Conservation (phyloP, 208 protist species). For the Acanthamoeba sp. region DNA sequence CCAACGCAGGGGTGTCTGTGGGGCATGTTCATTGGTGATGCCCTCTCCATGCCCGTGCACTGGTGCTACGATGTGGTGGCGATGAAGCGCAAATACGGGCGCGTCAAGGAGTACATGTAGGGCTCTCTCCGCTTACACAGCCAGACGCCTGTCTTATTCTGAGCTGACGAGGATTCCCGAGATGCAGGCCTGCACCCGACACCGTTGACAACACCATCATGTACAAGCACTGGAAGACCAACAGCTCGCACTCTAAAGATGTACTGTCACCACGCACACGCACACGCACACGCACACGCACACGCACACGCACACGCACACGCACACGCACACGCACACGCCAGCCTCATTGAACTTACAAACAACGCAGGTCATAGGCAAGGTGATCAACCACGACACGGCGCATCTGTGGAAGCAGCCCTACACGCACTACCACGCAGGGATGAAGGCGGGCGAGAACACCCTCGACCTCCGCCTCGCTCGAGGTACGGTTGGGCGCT, state of each 20-base stretch:
- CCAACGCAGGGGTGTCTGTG: conserved; percentile 22
- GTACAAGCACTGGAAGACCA: conserved; percentile 23
- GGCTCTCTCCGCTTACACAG: background rate
- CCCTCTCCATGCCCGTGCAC: conserved; percentile 77
- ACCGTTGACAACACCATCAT: conserved; percentile 55
- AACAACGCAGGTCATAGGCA: background rate
- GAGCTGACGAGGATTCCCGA: background rate
- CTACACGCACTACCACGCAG: conserved; percentile 51
- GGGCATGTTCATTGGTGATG: conserved; percentile 75
- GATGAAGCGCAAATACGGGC: background rate
- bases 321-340: too few species aligned
- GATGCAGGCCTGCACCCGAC: conserved; percentile 2
- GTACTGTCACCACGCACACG: background rate
- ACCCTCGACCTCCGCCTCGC: conserved; percentile 44
- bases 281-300: background rate
- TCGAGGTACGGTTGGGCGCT: background rate
- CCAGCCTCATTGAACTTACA: background rate
- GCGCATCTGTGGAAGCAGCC: conserved; percentile 30
- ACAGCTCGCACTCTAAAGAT: conserved; percentile 23
- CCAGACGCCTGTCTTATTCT: background rate
- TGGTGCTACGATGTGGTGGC: conserved; percentile 72
- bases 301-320: background rate
- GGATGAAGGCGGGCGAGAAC: conserved; percentile 58
- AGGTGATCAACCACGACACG: conserved; percentile 45
- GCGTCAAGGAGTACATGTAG: conserved; percentile 6